These are phyloP conservation scores for Beauveria caledonica DNA, from an alignment of 2,329 filamentous ascomycete species.

Conservation along the genomic window DNA sequence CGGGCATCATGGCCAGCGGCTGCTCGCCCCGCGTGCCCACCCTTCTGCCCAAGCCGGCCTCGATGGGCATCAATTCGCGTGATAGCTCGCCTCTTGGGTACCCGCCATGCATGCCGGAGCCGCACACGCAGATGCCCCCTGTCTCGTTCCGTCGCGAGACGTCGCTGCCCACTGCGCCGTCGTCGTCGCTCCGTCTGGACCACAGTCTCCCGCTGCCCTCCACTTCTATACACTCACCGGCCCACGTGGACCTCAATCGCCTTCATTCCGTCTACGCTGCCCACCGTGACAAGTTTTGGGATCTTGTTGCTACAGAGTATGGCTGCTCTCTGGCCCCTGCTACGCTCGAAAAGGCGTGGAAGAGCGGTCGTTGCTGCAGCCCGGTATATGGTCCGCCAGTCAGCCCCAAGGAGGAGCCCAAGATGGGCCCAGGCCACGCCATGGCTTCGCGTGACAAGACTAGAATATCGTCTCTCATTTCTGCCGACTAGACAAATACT, in stretches of 20 bases:
- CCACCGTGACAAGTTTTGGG: slow-evolving; percentile 67
- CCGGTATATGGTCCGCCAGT: slow-evolving; percentile 34
- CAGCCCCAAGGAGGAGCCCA: slow-evolving; percentile 38
- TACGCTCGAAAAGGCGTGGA: slow-evolving; percentile 65
- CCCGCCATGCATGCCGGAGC: slow-evolving; percentile 32
- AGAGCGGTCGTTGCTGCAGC: slow-evolving; percentile 36
- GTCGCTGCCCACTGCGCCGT: slow-evolving; percentile 27
- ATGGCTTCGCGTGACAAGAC: slow-evolving; percentile 42
- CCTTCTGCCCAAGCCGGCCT: slow-evolving; percentile 58
- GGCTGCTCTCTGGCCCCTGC: slow-evolving; percentile 53
- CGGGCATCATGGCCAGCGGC: slow-evolving; percentile 39
- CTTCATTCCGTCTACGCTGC: slow-evolving; percentile 62
- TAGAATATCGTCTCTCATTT: slow-evolving; percentile 49
- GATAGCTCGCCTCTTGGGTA: slow-evolving; percentile 31
- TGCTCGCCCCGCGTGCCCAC: slow-evolving; percentile 45
- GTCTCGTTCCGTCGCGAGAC: slow-evolving; percentile 27
- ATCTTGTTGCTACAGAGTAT: slow-evolving; percentile 62
- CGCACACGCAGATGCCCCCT: slow-evolving; percentile 37
- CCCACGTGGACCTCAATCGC: slow-evolving; percentile 54
- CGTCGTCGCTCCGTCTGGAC: slow-evolving; percentile 50
- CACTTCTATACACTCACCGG: slow-evolving; percentile 24
- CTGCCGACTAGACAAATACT: neutral
- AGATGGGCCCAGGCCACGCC: slow-evolving; percentile 29
- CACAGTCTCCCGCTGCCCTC: slow-evolving; percentile 39
- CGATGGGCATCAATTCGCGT: slow-evolving; percentile 36